Percentiles rank a stretch among this genome's conserved stretches.
Evolutionary conservation across 306 rosid genomes (phyloP).

Genomic region (Castanospermum australe): DNA sequence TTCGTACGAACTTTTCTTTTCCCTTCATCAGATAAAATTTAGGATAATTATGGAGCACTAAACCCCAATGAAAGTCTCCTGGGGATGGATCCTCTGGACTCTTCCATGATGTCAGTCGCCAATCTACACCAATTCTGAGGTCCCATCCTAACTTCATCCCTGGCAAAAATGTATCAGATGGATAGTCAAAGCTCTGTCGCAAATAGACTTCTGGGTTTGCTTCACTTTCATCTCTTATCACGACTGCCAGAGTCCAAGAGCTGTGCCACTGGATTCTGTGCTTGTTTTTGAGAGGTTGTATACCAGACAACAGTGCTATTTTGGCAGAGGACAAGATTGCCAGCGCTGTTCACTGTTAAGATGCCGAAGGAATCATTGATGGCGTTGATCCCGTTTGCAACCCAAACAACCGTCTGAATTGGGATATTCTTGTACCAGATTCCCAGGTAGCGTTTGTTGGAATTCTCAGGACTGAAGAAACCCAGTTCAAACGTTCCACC

Average conservation of each 20-base stretch:
- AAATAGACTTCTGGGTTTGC: background rate
- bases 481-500: constrained; percentile 48
- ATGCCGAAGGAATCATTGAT: constrained; percentile 35
- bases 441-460: constrained; percentile 46
- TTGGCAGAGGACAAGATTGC: constrained; percentile 33
- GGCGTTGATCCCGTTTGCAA: constrained; percentile 51
- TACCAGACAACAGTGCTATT: constrained; percentile 31
- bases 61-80: constrained; percentile 29
- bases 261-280: constrained; percentile 28
- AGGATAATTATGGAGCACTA: constrained; percentile 20
- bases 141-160: constrained; percentile 62
- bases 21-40: constrained; percentile 32
- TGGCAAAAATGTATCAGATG: constrained; percentile 49
- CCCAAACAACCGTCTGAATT: constrained; percentile 48
- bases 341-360: constrained; percentile 5
- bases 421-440: constrained; percentile 56
- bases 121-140: constrained; percentile 33
- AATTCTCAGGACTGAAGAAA: constrained; percentile 52
- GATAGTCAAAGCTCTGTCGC: constrained; percentile 67
- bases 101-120: constrained; percentile 49
- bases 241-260: constrained; percentile 44
- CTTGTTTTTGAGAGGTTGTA: background rate
- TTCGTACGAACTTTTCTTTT: background rate
- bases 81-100: constrained; percentile 46
- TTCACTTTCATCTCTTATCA: constrained; percentile 23